phyloP scores from a whole-genome alignment of 805 yeast genomes.

The Candida insectorum region DNA sequence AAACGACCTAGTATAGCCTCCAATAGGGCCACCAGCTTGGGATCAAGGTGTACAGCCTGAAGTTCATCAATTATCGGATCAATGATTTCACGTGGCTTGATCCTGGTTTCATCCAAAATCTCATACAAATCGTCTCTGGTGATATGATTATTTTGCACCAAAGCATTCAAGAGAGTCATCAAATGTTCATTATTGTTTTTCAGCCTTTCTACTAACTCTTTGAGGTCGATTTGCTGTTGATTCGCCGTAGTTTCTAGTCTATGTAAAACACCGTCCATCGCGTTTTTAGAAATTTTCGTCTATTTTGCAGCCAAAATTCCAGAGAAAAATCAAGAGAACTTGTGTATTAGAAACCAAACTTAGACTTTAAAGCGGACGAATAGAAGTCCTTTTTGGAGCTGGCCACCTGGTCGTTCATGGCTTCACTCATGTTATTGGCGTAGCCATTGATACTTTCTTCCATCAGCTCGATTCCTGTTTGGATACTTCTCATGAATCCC shows the following conservation, averaged over 20 bases:
- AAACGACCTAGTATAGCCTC: slow-evolving; percentile 3
- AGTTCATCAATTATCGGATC: slow-evolving; percentile 26
- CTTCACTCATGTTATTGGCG: slow-evolving; percentile 52
- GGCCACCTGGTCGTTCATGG: slow-evolving; percentile 50
- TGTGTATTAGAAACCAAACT: slow-evolving; percentile 52
- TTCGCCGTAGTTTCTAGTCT: slow-evolving; percentile 28
- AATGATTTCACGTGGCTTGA: slow-evolving; percentile 15
- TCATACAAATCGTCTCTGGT: slow-evolving; percentile 11
- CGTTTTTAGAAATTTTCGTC: too few relatives aligned
- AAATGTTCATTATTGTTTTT: slow-evolving; percentile 38
- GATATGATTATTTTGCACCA: slow-evolving; percentile 23
- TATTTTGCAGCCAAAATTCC: too few relatives aligned
- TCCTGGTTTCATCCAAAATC: slow-evolving; percentile 12
- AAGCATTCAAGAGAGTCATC: slow-evolving; percentile 30
- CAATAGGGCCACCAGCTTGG: slow-evolving; percentile 6
- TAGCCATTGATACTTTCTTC: slow-evolving; percentile 57
- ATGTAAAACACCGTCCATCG: too few relatives aligned
- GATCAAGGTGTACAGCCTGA: slow-evolving; percentile 21
- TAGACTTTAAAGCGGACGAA: slow-evolving; percentile 49
- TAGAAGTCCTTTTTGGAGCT: slow-evolving; percentile 49
- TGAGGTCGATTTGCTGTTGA: slow-evolving; percentile 34
- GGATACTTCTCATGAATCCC: slow-evolving; percentile 43
- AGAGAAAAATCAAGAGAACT: too few relatives aligned
- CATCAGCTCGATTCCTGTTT: slow-evolving; percentile 48
- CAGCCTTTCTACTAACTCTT: slow-evolving; percentile 35